Evolutionary conservation across 2,329 filamentous ascomycete genomes (phyloP), one percentile per base, ranked within the genome.

Genomic region (Fusarium sp.): DNA sequence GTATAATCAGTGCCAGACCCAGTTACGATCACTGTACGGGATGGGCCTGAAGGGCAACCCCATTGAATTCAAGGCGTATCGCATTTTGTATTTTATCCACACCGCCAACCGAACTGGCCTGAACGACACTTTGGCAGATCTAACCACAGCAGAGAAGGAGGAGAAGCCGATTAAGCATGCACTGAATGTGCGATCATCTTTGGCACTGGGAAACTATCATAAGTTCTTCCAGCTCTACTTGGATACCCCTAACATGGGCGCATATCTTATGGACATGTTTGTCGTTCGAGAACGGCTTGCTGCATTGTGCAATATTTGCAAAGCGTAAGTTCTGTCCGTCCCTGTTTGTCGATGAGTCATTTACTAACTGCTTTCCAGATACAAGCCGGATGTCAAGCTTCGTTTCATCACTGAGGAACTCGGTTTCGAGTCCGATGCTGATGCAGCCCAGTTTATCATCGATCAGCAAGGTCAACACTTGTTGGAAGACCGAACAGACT

Each of bases 1-100:
- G 96, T 99, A 99, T 96, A 99, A 99, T 86, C 96, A 99, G 88
- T 99, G 96, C 83, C 96, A 99, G 86, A 98, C 96, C 77, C 96
- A 99, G 84, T 87, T 99, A 79, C 93, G 94, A 81, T 94, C 92
- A 72, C 85, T 99, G 77, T 98, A 99, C 83, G 89, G 89, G 80
- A 89, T 93, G 83, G 92, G 93, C 74, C 85, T 97, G 79, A 93
- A 93, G 78, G 96, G 95, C 77, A 94, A 94, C 81, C 90, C 93
- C 78, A 91, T 93, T 83, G 96, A 99, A 83, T 99, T 99, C 84
- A 96, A 96, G 88, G 96, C 95, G 71, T 99, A 99, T 86, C 95
- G 96, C 88, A 98, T 99, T 83, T 87, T 99, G 80, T 99, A 99
- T 88, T 97, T 97, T 85, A 96, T 99, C 83, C 94, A 98, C 82